These are phyloP conservation scores for Penicillium ochrochloron DNA, from an alignment of 495 filamentous ascomycete species.

Conservation along the genomic window DNA sequence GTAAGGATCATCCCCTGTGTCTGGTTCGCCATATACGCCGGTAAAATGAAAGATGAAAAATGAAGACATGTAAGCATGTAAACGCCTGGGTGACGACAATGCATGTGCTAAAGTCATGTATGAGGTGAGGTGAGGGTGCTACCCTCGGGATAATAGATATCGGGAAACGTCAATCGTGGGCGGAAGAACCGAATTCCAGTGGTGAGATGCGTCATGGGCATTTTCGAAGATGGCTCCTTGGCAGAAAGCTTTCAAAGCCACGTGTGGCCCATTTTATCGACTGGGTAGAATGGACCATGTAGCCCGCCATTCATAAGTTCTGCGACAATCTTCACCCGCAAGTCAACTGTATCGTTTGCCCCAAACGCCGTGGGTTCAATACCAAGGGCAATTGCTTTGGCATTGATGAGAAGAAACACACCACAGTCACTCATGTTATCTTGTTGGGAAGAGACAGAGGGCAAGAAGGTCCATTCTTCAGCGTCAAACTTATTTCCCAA, in stretches of 20 bases:
- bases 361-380: slow-evolving; percentile 64
- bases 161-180: neutral
- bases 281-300: slow-evolving; percentile 46
- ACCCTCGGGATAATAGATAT: neutral
- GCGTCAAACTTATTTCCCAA: slow-evolving; percentile 60
- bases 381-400: slow-evolving; percentile 68
- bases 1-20: slow-evolving; percentile 9
- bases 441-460: slow-evolving; percentile 58
- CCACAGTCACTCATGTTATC: slow-evolving; percentile 80
- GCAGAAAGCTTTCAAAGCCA: slow-evolving; percentile 27
- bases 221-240: neutral
- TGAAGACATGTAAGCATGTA: slow-evolving; percentile 10
- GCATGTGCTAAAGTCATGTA: slow-evolving; percentile 5
- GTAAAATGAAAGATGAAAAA: slow-evolving; percentile 13
- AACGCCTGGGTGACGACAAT: slow-evolving; percentile 18
- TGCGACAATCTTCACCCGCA: slow-evolving; percentile 69
- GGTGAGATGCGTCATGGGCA: neutral
- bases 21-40: slow-evolving; percentile 29
- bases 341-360: slow-evolving; percentile 57
- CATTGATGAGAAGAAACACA: slow-evolving; percentile 76
- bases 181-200: neutral
- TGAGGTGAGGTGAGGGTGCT: slow-evolving; percentile 6
- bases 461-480: slow-evolving; percentile 64
- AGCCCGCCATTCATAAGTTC: slow-evolving; percentile 72
- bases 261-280: slow-evolving; percentile 23